Evolutionary conservation across 371 early-diverging fungal species (phyloP).

Genomic region (Circinella minor): DNA sequence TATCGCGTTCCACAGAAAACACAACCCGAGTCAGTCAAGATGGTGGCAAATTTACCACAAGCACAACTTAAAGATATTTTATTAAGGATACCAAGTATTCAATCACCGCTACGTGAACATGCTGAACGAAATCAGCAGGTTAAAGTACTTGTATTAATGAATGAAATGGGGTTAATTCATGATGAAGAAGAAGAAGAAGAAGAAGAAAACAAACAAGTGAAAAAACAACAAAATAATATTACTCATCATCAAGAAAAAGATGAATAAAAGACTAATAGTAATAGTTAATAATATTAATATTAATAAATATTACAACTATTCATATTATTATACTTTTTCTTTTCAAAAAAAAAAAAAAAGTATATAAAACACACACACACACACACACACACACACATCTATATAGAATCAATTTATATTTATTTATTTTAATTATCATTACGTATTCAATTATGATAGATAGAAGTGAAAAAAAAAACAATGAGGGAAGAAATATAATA

Average conservation of each 20-base stretch:
- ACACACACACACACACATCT: too few relatives aligned
- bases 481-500: too few relatives aligned
- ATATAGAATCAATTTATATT: too few relatives aligned
- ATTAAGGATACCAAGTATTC: slow-evolving; percentile 51
- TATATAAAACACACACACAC: too few relatives aligned
- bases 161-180: slow-evolving; percentile 33
- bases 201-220: slow-evolving; percentile 2
- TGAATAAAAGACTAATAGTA: too few relatives aligned
- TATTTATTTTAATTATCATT: too few relatives aligned
- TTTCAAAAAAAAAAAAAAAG: too few relatives aligned
- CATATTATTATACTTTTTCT: too few relatives aligned
- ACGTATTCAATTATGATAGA: too few relatives aligned
- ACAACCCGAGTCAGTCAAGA: slow-evolving; percentile 58
- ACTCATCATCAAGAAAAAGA: background rate
- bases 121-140: slow-evolving; percentile 33
- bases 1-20: slow-evolving; percentile 40
- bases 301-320: too few relatives aligned
- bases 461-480: too few relatives aligned
- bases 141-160: slow-evolving; percentile 33
- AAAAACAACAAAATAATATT: slow-evolving; percentile 16
- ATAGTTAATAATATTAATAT: too few relatives aligned
- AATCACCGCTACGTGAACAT: slow-evolving; percentile 52
- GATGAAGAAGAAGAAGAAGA: slow-evolving; percentile 18
- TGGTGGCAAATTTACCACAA: slow-evolving; percentile 62
- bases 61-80: slow-evolving; percentile 65